A percentile compares a stretch with the other conserved stretches of the same genome.
Evolutionary conservation across 2,329 filamentous ascomycete species (phyloP).

Genomic region (Colletotrichum gloeosporioides): DNA sequence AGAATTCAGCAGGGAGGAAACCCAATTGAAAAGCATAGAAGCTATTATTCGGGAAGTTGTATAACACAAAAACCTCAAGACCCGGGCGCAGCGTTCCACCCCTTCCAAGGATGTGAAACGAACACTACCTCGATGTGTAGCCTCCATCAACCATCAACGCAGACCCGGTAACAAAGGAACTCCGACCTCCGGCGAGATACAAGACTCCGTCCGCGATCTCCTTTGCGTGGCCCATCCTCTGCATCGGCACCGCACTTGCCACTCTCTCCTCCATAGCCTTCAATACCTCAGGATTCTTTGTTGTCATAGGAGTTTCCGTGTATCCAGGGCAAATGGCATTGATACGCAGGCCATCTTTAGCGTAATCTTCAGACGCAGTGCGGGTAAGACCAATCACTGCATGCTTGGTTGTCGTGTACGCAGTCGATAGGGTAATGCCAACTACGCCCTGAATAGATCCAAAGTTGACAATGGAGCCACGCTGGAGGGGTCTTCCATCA

Average conservation of each 20-base stretch:
- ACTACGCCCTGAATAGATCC: conserved; percentile 11
- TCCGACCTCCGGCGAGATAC: conserved; percentile 25
- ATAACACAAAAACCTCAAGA: background rate
- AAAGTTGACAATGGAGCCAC: conserved; percentile 20
- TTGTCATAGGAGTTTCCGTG: conserved; percentile 34
- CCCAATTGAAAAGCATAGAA: background rate
- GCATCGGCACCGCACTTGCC: conserved; percentile 29
- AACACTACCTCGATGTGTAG: conserved; percentile 1
- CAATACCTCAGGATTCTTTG: conserved; percentile 27
- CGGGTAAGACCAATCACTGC: conserved; percentile 6
- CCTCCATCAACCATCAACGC: conserved; percentile 17
- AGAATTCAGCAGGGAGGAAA: background rate
- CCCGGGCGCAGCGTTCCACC: background rate
- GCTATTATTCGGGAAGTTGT: background rate
- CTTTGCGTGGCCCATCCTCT: conserved; percentile 29
- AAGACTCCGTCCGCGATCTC: conserved; percentile 34
- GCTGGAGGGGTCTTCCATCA: conserved; percentile 25
- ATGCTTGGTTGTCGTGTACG: conserved; percentile 18
- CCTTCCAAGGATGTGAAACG: background rate
- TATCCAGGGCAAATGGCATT: conserved; percentile 40
- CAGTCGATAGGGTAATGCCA: conserved; percentile 7
- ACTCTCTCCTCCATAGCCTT: conserved; percentile 31
- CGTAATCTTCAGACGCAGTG: conserved; percentile 45
- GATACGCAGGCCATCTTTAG: conserved; percentile 41
- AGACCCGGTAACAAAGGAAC: conserved; percentile 14